Evolutionary conservation across 176 grass and related monocot genomes (phyloP), one percentile per base, ranked within the genome.

Genomic region (Raddia distichophylla): DNA sequence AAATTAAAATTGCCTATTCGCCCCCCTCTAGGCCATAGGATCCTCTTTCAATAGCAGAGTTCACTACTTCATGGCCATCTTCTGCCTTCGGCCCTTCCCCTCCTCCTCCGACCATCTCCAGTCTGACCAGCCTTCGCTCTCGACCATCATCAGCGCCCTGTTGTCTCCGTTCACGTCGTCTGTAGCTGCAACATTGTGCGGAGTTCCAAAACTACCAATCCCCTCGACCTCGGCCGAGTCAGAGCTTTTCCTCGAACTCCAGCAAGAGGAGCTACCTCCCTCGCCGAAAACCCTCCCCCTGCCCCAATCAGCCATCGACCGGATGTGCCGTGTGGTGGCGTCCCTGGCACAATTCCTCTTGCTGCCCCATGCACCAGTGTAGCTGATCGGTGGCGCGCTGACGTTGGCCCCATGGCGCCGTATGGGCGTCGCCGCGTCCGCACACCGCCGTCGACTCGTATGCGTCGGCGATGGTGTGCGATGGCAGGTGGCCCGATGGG

Each of bases 321-420:
- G 64, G 17, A 59, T 45, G 22, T 57, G 54, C 8, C 75, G 57
- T 47, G 34, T 19, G 5, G 14, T 10, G 5, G n/a, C 37, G 1
- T 74, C 76, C 48, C 84, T 49, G 1, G 60, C 49, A 27, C 60
- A 86, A 14, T 74, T 80, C 60, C 76, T 80, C 68, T 86, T 80
- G 60, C 69, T 6, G 6, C 68, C 60, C 58, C 68, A 37, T 22
- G 65, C 46, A 47, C 67, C 42, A 48, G 32, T 53, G 15, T 33
- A 61, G 68, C 68, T 17, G 11, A 48, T 20, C 51, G 77, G 6
- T n/a, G 49, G 33, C 47, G n/a, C 60, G 35, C 18, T 52, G 46
- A 27, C 33, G 37, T 1, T 57, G 77, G 27, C 27, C 27, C 49
- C 12, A 3, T 16, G 45, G 17, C 47, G 13, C 0, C 27, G 27